phyloP scores from a whole-genome alignment of 345 rosid species.

The Luvunga scandens region DNA sequence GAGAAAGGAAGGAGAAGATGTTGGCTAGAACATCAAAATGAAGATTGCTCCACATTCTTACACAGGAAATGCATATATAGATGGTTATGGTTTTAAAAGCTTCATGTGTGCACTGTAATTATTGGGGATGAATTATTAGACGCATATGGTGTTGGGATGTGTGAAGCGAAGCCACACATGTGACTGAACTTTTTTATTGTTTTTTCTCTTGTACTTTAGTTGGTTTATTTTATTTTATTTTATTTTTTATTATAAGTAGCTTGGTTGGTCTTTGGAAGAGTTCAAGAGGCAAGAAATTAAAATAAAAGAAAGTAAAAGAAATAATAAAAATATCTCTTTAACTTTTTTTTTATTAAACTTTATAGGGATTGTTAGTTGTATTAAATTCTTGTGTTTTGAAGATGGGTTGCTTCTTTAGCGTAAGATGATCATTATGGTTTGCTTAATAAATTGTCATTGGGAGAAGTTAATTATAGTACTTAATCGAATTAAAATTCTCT shows the following conservation, averaged over 20 bases:
- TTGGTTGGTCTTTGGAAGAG: constrained; percentile 13
- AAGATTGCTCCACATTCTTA: constrained; percentile 50
- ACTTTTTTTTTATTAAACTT: too few relatives aligned
- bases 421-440: too few relatives aligned
- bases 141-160: constrained; percentile 18
- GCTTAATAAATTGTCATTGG: too few relatives aligned
- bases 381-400: too few relatives aligned
- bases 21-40: constrained; percentile 42
- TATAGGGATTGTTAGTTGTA: too few relatives aligned
- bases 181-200: constrained; percentile 1
- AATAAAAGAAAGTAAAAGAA: neutral
- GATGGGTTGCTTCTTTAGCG: too few relatives aligned
- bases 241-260: too few relatives aligned
- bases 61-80: neutral
- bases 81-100: neutral
- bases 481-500: too few relatives aligned
- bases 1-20: constrained; percentile 46
- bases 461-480: too few relatives aligned
- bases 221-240: constrained; percentile 15
- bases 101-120: neutral
- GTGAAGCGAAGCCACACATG: constrained; percentile 31
- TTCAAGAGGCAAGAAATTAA: constrained; percentile 17
- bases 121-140: constrained; percentile 12
- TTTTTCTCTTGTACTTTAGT: constrained; percentile 4
- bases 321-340: neutral